phyloP scores from a whole-genome alignment of 441 rosid species.

The Populus hybrid region DNA sequence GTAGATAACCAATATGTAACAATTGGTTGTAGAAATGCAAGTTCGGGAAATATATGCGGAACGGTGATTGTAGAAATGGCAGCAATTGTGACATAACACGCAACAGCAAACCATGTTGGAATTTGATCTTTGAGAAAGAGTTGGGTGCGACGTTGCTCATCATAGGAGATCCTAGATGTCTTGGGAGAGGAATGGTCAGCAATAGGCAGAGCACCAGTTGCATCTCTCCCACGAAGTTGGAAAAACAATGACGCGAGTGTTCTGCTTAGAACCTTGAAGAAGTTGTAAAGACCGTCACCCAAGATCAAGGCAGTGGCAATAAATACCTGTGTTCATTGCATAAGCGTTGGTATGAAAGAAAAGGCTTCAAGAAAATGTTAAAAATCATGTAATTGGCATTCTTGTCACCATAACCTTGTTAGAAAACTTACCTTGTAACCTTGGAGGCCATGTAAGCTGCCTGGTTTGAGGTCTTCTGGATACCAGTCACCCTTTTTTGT shows the following conservation, averaged over 20 bases:
- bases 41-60: too few relatives aligned
- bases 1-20: too few relatives aligned
- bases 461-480: too few relatives aligned
- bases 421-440: constrained; percentile 65
- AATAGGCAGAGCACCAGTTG: constrained; percentile 35
- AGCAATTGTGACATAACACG: too few relatives aligned
- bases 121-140: constrained; percentile 67
- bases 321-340: constrained; percentile 52
- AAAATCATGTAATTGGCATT: background rate
- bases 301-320: constrained; percentile 80
- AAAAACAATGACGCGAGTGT: constrained; percentile 56
- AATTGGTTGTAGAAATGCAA: too few relatives aligned
- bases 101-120: too few relatives aligned
- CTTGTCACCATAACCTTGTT: background rate
- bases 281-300: constrained; percentile 23
- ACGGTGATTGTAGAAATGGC: too few relatives aligned
- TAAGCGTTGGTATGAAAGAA: background rate
- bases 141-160: constrained; percentile 62
- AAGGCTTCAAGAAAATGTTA: background rate
- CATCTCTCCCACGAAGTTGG: constrained; percentile 37
- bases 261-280: constrained; percentile 68
- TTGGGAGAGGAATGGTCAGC: constrained; percentile 36
- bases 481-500: too few relatives aligned
- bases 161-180: constrained; percentile 40
- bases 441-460: constrained; percentile 68